Evolutionary conservation across 2,329 filamentous ascomycete species (phyloP), one percentile per base, ranked within the genome.

Genomic region (Sporothrix pseudoabietina): DNA sequence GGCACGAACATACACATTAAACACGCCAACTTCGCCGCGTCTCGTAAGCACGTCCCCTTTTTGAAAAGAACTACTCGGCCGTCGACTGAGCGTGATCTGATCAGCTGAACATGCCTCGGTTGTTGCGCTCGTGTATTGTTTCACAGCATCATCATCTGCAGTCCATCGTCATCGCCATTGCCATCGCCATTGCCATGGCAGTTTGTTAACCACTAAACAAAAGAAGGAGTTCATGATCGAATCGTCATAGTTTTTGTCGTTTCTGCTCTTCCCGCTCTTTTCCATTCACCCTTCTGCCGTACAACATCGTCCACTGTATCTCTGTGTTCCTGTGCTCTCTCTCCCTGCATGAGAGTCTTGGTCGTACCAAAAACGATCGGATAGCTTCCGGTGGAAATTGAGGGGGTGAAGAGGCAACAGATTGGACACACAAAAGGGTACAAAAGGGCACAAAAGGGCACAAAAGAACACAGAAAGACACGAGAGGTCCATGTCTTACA

Each of bases 351-450:
- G 39, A 47, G 39, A 2, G 61, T 47, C 61, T 63, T 14, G 16
- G 39, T 47, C 12, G 61, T 12, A 47, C 61, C 6, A 66, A 65
- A 26, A 47, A 4, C 61, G 61, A 66, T 66, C 61, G 61, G 61
- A 47, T 44, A 19, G 39, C 61, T 30, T 47, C 61, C 61, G 61
- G 61, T 65, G 61, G 39, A 65, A 19, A 32, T 1, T 12, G 30
- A 16, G 14, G 9, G n/a, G 3, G 52, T 3, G 22, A 55, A 26
- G 3, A 30, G 52, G 1, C 52, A 10, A 9, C 7, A 26, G n/a
- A 26, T 16, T 22, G 52, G 22, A 6, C 6, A 22, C 6, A 22
- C 52, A 54, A 54, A 26, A 54, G 52, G 52, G 8, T 2, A 49
- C 10, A 49, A 49, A 49, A 54, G 52, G 52, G 8, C 26, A 49